These are phyloP conservation scores for Cokeromyces recurvatus DNA, from an alignment of 371 early-diverging fungal genomes.

Conservation along the genomic window DNA sequence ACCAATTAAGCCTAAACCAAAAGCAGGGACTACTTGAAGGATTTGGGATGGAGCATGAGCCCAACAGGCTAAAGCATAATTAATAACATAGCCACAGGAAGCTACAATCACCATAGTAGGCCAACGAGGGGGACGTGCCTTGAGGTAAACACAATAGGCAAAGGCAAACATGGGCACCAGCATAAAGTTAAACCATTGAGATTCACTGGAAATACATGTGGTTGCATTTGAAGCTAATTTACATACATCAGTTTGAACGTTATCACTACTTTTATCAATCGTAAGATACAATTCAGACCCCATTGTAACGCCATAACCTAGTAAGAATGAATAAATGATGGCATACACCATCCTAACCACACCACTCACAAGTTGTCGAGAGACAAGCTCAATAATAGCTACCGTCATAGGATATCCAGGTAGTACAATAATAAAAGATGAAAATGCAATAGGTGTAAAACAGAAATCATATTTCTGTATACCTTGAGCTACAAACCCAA, in stretches of 20 bases:
- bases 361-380: constrained; percentile 81
- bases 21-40: constrained; percentile 46
- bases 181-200: constrained; percentile 29
- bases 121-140: constrained; percentile 34
- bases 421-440: constrained; percentile 55
- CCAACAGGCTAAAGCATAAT: constrained; percentile 27
- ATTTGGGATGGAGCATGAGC: constrained; percentile 47
- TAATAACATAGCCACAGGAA: constrained; percentile 26
- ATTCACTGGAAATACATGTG: constrained; percentile 24
- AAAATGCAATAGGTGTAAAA: constrained; percentile 43
- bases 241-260: constrained; percentile 7
- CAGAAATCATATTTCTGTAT: constrained; percentile 31
- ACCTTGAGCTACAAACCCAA: constrained; percentile 59
- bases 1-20: constrained; percentile 50
- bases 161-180: constrained; percentile 39
- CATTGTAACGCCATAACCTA: constrained; percentile 77
- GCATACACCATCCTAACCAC: constrained; percentile 79
- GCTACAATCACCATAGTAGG: constrained; percentile 33
- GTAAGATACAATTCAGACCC: constrained; percentile 50
- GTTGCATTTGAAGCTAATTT: constrained; percentile 14
- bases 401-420: constrained; percentile 75
- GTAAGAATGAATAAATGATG: constrained; percentile 69
- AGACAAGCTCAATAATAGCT: constrained; percentile 75
- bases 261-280: constrained; percentile 21
- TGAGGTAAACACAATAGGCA: constrained; percentile 35